These are phyloP conservation scores for Heliamphora exappendiculata DNA, from an alignment of 148 eudicot species.

Conservation along the genomic window DNA sequence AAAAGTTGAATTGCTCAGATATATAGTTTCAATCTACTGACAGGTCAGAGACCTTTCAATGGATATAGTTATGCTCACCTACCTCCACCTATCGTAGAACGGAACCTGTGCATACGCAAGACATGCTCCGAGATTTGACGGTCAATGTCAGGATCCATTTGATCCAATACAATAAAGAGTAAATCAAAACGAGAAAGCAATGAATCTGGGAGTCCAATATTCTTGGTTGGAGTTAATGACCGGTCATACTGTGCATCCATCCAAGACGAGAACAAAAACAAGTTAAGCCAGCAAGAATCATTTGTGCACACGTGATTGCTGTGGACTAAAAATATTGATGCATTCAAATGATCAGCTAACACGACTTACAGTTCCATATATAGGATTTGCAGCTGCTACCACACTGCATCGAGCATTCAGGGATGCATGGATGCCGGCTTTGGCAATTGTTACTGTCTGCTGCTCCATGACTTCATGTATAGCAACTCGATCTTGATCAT, in stretches of 20 bases:
- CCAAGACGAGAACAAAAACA: constrained; percentile 5
- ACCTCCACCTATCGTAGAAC: constrained; percentile 89
- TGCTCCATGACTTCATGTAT: constrained; percentile 99
- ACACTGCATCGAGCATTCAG: constrained; percentile 99
- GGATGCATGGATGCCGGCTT: constrained; percentile 99
- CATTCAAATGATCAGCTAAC: background rate
- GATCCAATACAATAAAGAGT: constrained; percentile 93
- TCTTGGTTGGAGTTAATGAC: constrained; percentile 94
- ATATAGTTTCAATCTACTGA: background rate
- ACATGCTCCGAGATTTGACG: constrained; percentile 91
- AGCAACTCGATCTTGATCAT: constrained; percentile 97
- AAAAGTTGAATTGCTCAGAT: constrained; percentile 11
- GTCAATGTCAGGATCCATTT: constrained; percentile 98
- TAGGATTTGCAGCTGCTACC: constrained; percentile 99
- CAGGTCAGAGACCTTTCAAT: background rate
- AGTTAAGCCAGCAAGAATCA: constrained; percentile 1
- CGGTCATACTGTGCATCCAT: constrained; percentile 76
- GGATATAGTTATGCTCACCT: constrained; percentile 5
- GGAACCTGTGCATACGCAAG: constrained; percentile 87
- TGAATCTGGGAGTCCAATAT: constrained; percentile 95
- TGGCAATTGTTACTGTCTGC: constrained; percentile 99
- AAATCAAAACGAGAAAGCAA: constrained; percentile 97
- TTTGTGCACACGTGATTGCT: background rate
- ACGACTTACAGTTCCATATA: constrained; percentile 90
- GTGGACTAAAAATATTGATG: background rate